Evolutionary conservation across 345 rosid genomes (phyloP).

Genomic region (Dimocarpus longan): DNA sequence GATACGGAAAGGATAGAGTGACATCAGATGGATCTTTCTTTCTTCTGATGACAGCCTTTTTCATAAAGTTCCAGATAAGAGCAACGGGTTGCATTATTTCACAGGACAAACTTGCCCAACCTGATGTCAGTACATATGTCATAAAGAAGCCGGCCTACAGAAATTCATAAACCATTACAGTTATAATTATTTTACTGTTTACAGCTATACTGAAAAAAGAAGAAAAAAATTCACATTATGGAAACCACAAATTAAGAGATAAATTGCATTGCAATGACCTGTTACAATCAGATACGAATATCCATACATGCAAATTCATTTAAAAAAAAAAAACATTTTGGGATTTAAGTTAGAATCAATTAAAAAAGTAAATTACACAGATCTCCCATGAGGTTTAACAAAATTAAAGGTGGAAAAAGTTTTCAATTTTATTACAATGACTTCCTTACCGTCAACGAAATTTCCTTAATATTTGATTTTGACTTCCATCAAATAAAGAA

Average conservation of each 20-base stretch:
- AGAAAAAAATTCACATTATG: background rate
- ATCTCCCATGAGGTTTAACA: background rate
- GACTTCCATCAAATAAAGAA: too few species aligned
- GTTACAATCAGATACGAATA: background rate
- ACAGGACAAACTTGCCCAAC: slow-evolving; percentile 81
- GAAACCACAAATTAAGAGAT: background rate
- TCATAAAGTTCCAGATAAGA: slow-evolving; percentile 53
- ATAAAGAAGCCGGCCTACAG: slow-evolving; percentile 90
- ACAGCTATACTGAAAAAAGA: background rate
- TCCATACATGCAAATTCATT: background rate
- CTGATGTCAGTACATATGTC: slow-evolving; percentile 85
- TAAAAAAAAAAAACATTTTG: background rate
- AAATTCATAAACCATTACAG: slow-evolving; percentile 19
- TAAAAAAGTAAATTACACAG: background rate
- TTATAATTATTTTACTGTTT: slow-evolving; percentile 17
- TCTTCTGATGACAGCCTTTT: slow-evolving; percentile 44
- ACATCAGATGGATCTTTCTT: slow-evolving; percentile 46
- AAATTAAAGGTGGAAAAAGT: background rate
- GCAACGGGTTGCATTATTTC: slow-evolving; percentile 74
- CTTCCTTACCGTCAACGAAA: background rate
- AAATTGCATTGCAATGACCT: background rate
- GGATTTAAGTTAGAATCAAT: background rate
- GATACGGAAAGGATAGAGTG: slow-evolving; percentile 69
- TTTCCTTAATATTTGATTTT: background rate
- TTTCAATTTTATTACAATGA: background rate